Percentiles rank a stretch among this genome's conserved stretches.
These are phyloP conservation scores for Penicillium daleae DNA, from an alignment of 495 filamentous ascomycete species.

Conservation along the genomic window DNA sequence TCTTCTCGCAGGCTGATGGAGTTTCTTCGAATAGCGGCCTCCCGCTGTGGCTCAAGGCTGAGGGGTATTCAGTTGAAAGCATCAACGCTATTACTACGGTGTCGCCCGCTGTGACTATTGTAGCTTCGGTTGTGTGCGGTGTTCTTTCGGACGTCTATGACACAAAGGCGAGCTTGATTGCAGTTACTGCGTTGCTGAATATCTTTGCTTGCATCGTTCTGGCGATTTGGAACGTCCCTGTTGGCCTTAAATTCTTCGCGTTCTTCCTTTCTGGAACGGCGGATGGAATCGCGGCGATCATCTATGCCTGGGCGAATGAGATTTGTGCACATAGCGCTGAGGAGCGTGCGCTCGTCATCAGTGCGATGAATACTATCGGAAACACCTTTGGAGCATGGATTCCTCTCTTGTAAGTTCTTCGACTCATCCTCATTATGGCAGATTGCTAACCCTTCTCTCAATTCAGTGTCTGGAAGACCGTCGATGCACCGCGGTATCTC, in stretches of 20 bases:
- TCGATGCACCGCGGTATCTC: conserved; percentile 33
- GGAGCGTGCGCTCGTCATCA: conserved; percentile 59
- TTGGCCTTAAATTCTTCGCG: conserved; percentile 52
- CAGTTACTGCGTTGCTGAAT: conserved; percentile 41
- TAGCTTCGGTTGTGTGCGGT: conserved; percentile 43
- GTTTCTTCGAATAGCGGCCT: conserved; percentile 35
- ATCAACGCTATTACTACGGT: conserved; percentile 49
- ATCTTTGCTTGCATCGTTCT: conserved; percentile 43
- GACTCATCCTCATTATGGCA: background rate
- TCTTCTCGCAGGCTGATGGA: conserved; percentile 38
- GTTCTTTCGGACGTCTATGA: conserved; percentile 50
- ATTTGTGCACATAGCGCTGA: conserved; percentile 59
- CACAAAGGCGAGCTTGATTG: conserved; percentile 44
- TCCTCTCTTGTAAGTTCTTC: conserved; percentile 29
- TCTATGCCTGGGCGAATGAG: conserved; percentile 56
- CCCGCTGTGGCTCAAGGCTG: conserved; percentile 45
- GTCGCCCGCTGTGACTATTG: conserved; percentile 42
- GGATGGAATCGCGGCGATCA: conserved; percentile 31
- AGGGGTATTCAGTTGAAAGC: conserved; percentile 44
- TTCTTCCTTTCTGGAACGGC: conserved; percentile 41
- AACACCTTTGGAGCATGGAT: conserved; percentile 49
- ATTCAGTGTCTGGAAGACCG: conserved; percentile 32
- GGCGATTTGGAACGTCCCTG: conserved; percentile 52
- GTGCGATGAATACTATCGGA: conserved; percentile 55
- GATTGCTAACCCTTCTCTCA: background rate